Conservation (phyloP, 2,329 filamentous ascomycete genomes). For the Aspergillus sp. region DNA sequence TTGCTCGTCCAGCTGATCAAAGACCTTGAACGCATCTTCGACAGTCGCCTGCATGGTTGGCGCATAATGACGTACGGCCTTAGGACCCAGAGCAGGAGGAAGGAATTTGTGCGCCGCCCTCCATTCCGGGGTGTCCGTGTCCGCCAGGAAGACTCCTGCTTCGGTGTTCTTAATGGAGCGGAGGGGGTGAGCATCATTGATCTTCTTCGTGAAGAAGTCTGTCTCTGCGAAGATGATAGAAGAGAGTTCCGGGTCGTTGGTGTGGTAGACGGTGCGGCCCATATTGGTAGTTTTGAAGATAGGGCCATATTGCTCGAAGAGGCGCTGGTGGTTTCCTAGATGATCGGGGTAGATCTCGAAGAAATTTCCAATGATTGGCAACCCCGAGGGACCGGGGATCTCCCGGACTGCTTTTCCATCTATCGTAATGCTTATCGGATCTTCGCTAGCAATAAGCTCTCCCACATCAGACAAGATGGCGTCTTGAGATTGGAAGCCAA, state of each 20-base stretch:
- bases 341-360: conserved; percentile 59
- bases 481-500: too few relatives aligned
- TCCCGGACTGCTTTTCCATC: too few relatives aligned
- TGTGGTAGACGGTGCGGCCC: conserved; percentile 51
- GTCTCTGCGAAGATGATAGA: conserved; percentile 50
- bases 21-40: too few relatives aligned
- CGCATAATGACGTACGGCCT: conserved; percentile 60
- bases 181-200: conserved; percentile 37
- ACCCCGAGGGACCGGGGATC: conserved; percentile 18
- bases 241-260: conserved; percentile 51
- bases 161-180: conserved; percentile 24
- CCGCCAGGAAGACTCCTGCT: conserved; percentile 33
- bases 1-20: conserved; percentile 45
- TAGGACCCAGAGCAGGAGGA: conserved; percentile 58
- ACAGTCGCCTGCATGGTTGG: too few relatives aligned
- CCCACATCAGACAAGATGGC: too few relatives aligned
- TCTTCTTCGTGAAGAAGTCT: conserved; percentile 56
- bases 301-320: conserved; percentile 55
- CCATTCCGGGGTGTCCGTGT: conserved; percentile 35
- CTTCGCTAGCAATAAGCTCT: too few relatives aligned
- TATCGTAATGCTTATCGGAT: too few relatives aligned
- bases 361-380: conserved; percentile 52
- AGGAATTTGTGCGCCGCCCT: conserved; percentile 60
- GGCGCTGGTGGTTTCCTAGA: conserved; percentile 56
- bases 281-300: conserved; percentile 55